Conservation (phyloP, 208 protist genomes). For the Lotmaria passim region DNA sequence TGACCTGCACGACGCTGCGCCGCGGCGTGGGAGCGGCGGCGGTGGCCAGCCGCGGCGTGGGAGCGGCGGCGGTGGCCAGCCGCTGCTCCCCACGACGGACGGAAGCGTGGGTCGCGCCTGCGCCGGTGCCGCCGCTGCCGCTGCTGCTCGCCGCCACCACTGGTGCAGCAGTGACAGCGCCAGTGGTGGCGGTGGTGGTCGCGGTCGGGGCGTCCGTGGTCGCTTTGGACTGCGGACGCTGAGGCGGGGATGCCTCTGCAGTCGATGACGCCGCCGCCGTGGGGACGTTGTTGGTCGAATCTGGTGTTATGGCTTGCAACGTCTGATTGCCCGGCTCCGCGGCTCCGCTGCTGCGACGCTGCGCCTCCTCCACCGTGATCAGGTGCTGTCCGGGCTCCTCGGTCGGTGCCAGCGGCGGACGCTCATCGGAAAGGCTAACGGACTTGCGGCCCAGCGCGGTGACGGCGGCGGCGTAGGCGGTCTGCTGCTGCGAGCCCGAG, state of each 20-base stretch:
- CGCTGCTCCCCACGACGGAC: constrained; percentile 35
- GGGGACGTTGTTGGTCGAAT: too few species aligned
- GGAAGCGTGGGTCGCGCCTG: background rate
- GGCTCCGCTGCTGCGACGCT: constrained; percentile 3
- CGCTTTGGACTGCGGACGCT: background rate
- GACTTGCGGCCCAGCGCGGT: background rate
- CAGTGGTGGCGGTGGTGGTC: background rate
- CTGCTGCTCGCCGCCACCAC: background rate
- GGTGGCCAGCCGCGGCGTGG: constrained; percentile 23
- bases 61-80: constrained; percentile 6
- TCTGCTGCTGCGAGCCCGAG: constrained; percentile 11
- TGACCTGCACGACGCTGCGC: constrained; percentile 17
- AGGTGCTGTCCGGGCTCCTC: constrained; percentile 21
- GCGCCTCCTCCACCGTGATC: constrained; percentile 20
- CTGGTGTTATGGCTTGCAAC: background rate
- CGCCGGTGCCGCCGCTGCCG: background rate
- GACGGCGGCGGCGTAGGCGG: constrained; percentile 8
- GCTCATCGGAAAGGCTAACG: constrained; percentile 3
- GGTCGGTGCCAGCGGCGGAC: background rate
- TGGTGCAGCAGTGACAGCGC: too few species aligned
- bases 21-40: constrained; percentile 1
- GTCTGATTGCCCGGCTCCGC: constrained; percentile 5
- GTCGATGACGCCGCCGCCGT: too few species aligned
- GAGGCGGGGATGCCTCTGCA: too few species aligned
- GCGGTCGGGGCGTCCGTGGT: background rate